These are phyloP conservation scores for Carex arenaria DNA, from an alignment of 202 grass and related monocot species.

Conservation along the genomic window DNA sequence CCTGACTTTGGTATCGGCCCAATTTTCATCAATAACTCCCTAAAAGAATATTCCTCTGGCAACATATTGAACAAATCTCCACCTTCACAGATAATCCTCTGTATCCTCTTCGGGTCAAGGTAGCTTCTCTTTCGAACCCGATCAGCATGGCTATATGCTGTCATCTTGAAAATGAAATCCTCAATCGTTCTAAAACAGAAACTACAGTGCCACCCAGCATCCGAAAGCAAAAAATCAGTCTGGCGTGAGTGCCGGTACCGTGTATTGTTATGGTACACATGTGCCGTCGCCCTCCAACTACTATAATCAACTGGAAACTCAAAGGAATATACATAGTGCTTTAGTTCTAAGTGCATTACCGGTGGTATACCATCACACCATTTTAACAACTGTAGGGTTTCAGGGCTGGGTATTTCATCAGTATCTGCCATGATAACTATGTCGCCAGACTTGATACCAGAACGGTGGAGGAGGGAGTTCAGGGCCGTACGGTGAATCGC, in stretches of 20 bases:
- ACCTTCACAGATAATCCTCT: slow-evolving; percentile 83
- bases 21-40: slow-evolving; percentile 81
- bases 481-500: slow-evolving; percentile 54
- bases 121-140: slow-evolving; percentile 55
- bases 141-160: slow-evolving; percentile 84
- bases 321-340: slow-evolving; percentile 91
- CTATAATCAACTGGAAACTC: slow-evolving; percentile 74
- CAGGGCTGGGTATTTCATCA: slow-evolving; percentile 80
- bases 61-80: slow-evolving; percentile 93
- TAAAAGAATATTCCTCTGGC: slow-evolving; percentile 95
- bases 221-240: slow-evolving; percentile 64
- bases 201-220: slow-evolving; percentile 93
- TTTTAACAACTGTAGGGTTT: slow-evolving; percentile 67
- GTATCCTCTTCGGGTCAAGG: slow-evolving; percentile 64
- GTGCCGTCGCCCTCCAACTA: slow-evolving; percentile 75
- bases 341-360: slow-evolving; percentile 88
- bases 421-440: slow-evolving; percentile 93
- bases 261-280: slow-evolving; percentile 55
- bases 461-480: slow-evolving; percentile 60
- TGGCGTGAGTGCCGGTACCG: slow-evolving; percentile 76
- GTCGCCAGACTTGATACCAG: slow-evolving; percentile 70
- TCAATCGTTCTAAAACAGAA: slow-evolving; percentile 89
- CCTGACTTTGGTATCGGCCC: slow-evolving; percentile 58
- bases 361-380: slow-evolving; percentile 93
- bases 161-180: slow-evolving; percentile 97